A percentile compares a stretch with the other conserved stretches of the same genome.
phyloP scores from a whole-genome alignment of 805 yeast genomes.

The Cyberlindnera amylophila region DNA sequence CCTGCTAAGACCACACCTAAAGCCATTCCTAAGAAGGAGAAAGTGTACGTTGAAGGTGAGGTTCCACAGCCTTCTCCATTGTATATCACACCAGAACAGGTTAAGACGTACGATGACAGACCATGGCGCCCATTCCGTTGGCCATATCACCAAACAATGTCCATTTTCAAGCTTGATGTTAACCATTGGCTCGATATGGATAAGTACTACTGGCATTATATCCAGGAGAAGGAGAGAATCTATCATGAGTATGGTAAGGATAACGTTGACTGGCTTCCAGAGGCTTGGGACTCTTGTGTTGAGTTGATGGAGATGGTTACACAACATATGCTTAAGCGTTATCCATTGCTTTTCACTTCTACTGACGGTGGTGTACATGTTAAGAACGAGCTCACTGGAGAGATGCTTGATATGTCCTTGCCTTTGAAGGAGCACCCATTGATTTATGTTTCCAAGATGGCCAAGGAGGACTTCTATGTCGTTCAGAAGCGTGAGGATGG shows the following conservation, averaged over 20 bases:
- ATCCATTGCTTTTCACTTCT: slow-evolving; percentile 57
- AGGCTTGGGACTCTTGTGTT: slow-evolving; percentile 52
- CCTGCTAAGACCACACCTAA: not conserved
- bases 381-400: slow-evolving; percentile 59
- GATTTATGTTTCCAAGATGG: slow-evolving; percentile 59
- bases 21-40: slow-evolving; percentile 11
- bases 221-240: slow-evolving; percentile 58
- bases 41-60: slow-evolving; percentile 13
- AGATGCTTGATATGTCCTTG: slow-evolving; percentile 52
- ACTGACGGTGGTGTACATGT: slow-evolving; percentile 48
- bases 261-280: slow-evolving; percentile 65
- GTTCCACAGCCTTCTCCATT: slow-evolving; percentile 47
- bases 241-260: slow-evolving; percentile 55
- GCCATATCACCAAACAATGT: slow-evolving; percentile 81
- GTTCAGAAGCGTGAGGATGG: slow-evolving; percentile 56
- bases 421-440: slow-evolving; percentile 66
- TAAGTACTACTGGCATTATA: slow-evolving; percentile 64
- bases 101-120: slow-evolving; percentile 61
- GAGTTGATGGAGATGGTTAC: slow-evolving; percentile 64
- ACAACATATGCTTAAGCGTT: slow-evolving; percentile 56
- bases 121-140: slow-evolving; percentile 81
- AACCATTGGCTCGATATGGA: slow-evolving; percentile 82
- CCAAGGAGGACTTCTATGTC: slow-evolving; percentile 71
- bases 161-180: slow-evolving; percentile 64
- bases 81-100: slow-evolving; percentile 63